Conservation (phyloP, 1,284 basidiomycete species). For the Leccinum variabile region DNA sequence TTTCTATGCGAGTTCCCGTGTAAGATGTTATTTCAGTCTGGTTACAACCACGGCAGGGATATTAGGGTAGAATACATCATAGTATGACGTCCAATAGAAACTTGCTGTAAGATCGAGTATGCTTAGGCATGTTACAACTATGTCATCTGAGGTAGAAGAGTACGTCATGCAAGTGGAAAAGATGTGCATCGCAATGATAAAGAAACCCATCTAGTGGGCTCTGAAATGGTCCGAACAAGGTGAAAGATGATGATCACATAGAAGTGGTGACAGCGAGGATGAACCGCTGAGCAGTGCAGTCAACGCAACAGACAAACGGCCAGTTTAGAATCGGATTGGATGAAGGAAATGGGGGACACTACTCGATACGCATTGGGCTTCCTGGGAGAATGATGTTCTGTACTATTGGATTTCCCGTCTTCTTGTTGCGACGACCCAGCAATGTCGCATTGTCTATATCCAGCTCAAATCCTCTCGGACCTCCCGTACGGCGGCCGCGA, state of each 20-base stretch:
- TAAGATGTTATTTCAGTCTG: not conserved
- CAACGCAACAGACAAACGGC: not conserved
- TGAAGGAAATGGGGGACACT: not conserved
- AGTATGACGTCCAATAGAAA: slow-evolving; percentile 9
- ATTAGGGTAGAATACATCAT: slow-evolving; percentile 19
- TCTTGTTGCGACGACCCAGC: slow-evolving; percentile 68
- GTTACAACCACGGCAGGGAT: slow-evolving; percentile 20
- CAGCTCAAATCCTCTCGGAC: slow-evolving; percentile 65
- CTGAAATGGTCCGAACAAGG: slow-evolving; percentile 1
- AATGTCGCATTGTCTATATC: slow-evolving; percentile 84
- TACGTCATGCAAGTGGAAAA: slow-evolving; percentile 16
- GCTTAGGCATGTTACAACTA: slow-evolving; percentile 17
- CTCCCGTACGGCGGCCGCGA: slow-evolving; percentile 41
- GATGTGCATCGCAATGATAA: slow-evolving; percentile 15
- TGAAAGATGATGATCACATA: not conserved
- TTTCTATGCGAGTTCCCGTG: not conserved
- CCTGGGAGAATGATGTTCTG: slow-evolving; percentile 37
- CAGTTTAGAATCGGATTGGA: not conserved
- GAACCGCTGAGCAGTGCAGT: not conserved
- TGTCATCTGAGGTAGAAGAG: slow-evolving; percentile 7
- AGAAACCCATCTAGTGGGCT: slow-evolving; percentile 1
- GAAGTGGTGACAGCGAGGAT: not conserved
- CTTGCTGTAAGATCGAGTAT: slow-evolving; percentile 14
- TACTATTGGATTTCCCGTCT: slow-evolving; percentile 40
- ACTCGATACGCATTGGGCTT: slow-evolving; percentile 41